Conservation (phyloP, 2,329 filamentous ascomycete species). For the Colletotrichum viniferum region DNA sequence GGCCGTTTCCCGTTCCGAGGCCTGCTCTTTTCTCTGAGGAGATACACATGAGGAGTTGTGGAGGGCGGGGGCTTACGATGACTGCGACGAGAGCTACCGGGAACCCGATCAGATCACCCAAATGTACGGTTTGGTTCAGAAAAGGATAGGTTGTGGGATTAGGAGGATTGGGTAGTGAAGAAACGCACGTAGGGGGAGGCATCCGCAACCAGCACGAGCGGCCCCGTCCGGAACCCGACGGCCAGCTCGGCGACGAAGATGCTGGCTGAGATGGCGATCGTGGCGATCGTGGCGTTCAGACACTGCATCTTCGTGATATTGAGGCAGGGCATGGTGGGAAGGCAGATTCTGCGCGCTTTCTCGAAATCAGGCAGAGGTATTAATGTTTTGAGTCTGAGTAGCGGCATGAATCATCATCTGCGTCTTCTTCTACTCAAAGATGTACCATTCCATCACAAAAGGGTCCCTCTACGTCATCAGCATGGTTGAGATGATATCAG, state of each 20-base stretch:
- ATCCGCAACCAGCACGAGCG: conserved; percentile 75
- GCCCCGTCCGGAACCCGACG: conserved; percentile 74
- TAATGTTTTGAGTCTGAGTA: neutral
- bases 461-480: no score
- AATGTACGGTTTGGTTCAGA: conserved; percentile 38
- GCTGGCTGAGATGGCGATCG: conserved; percentile 52
- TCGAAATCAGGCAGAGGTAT: neutral
- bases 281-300: conserved; percentile 46
- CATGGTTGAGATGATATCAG: no score
- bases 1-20: no score
- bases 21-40: no score
- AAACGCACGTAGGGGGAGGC: conserved; percentile 75
- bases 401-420: neutral
- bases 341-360: neutral
- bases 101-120: conserved; percentile 57
- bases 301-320: conserved; percentile 45
- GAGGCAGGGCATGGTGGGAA: conserved; percentile 21
- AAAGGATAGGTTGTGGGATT: no score
- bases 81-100: no score
- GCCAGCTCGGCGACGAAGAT: conserved; percentile 59
- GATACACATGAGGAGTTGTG: no score
- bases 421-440: neutral
- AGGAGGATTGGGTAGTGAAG: neutral
- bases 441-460: neutral
- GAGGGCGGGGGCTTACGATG: no score